Percentiles rank a stretch among this genome's conserved stretches.
Conservation (phyloP, 2,329 filamentous ascomycete species). For the Dactylellina leptospora region DNA sequence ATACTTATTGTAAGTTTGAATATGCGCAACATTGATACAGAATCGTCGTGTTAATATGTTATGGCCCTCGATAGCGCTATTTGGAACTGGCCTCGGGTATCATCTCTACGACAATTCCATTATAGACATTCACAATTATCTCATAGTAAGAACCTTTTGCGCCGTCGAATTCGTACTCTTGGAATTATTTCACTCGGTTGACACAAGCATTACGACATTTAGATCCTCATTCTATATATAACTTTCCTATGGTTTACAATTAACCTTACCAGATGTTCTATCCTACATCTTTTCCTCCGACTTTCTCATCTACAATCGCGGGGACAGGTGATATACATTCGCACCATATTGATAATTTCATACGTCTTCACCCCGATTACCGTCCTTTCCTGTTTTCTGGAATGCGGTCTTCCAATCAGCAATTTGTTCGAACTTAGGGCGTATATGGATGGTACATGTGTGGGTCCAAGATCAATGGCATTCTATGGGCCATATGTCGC, state of each 20-base stretch:
- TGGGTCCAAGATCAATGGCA: conserved; percentile 18
- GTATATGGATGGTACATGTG: conserved; percentile 35
- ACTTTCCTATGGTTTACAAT: conserved; percentile 26
- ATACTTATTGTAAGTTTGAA: conserved; percentile 21
- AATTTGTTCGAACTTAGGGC: conserved; percentile 26
- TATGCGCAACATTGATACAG: background rate
- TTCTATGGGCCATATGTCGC: conserved; percentile 26
- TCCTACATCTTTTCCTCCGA: conserved; percentile 44
- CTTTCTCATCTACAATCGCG: conserved; percentile 20
- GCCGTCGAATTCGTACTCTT: no score
- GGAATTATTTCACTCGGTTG: background rate
- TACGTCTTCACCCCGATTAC: conserved; percentile 22
- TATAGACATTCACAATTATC: conserved; percentile 19
- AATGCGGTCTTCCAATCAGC: conserved; percentile 31
- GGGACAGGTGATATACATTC: conserved; percentile 23
- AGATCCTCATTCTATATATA: conserved; percentile 30
- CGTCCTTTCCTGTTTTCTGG: conserved; percentile 17
- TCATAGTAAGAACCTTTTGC: conserved; percentile 22
- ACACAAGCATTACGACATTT: background rate
- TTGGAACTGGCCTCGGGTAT: conserved; percentile 45
- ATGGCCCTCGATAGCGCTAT: conserved; percentile 5
- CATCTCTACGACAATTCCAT: conserved; percentile 35
- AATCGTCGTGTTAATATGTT: background rate
- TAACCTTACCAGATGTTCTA: conserved; percentile 32
- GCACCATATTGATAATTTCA: conserved; percentile 4